These are phyloP conservation scores for Hymenoscyphus linearis DNA, from an alignment of 2,329 filamentous ascomycete species.

Conservation along the genomic window DNA sequence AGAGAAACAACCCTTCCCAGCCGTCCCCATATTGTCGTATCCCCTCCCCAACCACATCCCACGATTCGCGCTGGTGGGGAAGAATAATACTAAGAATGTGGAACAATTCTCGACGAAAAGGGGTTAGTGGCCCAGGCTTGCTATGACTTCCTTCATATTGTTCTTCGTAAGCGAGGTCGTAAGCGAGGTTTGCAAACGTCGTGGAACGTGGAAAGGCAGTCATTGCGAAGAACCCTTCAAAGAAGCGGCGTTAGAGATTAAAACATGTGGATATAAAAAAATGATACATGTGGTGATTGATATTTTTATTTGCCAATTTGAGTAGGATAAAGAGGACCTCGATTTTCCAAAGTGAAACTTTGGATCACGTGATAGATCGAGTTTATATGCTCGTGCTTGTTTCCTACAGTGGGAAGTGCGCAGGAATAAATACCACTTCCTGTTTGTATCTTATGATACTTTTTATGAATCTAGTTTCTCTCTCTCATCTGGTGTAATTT, in stretches of 20 bases:
- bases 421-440: background rate
- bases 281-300: background rate
- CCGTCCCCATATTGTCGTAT: constrained; percentile 18
- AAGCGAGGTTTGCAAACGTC: background rate
- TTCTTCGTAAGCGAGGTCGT: constrained; percentile 18
- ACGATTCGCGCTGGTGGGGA: constrained; percentile 1
- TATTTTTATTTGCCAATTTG: too few species aligned
- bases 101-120: constrained; percentile 7
- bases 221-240: background rate
- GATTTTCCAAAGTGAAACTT: too few species aligned
- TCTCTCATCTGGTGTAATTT: background rate
- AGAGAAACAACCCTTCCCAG: too few species aligned
- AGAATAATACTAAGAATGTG: constrained; percentile 17
- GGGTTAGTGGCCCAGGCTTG: too few species aligned
- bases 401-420: too few species aligned
- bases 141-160: constrained; percentile 20
- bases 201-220: background rate
- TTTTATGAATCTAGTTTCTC: background rate
- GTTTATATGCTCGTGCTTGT: too few species aligned
- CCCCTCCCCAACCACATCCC: constrained; percentile 7
- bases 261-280: background rate
- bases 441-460: background rate
- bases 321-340: too few species aligned
- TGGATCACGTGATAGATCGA: too few species aligned
- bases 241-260: background rate